phyloP scores from a whole-genome alignment of 352 stramenopile species.

The Globisporangium apiculatum region DNA sequence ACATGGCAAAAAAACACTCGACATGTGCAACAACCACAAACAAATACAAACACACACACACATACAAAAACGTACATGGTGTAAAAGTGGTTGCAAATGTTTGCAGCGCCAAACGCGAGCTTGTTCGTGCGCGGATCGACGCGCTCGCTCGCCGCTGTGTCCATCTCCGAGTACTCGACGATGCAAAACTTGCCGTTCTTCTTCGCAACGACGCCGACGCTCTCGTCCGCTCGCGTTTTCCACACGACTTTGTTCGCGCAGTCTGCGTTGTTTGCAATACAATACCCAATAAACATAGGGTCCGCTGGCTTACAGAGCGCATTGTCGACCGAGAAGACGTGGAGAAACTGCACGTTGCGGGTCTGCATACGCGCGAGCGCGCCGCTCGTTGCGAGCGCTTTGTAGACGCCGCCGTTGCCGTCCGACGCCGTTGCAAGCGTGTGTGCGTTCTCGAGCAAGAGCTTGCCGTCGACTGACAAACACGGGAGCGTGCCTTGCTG shows the following conservation, averaged over 20 bases:
- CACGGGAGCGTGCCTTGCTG: conserved; percentile 94
- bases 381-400: conserved; percentile 87
- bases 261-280: conserved; percentile 89
- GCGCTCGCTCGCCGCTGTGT: conserved; percentile 55
- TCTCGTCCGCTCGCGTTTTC: conserved; percentile 91
- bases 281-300: conserved; percentile 96
- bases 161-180: conserved; percentile 98
- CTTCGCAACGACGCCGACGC: conserved; percentile 88
- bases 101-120: conserved; percentile 93
- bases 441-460: conserved; percentile 90
- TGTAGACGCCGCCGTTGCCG: conserved; percentile 97
- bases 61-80: conserved; percentile 57
- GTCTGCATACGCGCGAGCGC: conserved; percentile 81
- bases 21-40: too few species aligned
- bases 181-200: conserved; percentile 85
- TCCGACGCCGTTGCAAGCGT: conserved; percentile 91
- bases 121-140: conserved; percentile 58
- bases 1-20: too few species aligned
- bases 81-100: conserved; percentile 99
- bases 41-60: neutral
- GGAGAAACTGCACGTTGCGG: conserved; percentile 90
- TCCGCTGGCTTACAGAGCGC: conserved; percentile 94
- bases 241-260: conserved; percentile 97
- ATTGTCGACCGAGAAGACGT: conserved; percentile 98
- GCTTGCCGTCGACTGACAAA: conserved; percentile 91